These are phyloP conservation scores for Nothophoma quercina DNA, from an alignment of 2,329 filamentous ascomycete genomes.

Conservation along the genomic window DNA sequence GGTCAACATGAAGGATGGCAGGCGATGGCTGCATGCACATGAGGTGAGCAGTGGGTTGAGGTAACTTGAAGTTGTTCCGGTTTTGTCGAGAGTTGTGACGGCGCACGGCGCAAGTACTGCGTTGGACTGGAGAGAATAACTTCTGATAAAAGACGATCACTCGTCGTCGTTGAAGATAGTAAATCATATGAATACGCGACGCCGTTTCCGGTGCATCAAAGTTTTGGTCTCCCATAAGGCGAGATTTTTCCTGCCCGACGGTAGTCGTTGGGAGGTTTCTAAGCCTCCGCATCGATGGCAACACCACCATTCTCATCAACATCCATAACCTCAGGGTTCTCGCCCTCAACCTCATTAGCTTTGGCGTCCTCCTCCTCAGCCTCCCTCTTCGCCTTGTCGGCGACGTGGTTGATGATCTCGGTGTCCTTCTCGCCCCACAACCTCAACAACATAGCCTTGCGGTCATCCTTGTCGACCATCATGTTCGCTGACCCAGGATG, in stretches of 20 bases:
- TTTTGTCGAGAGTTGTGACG: neutral
- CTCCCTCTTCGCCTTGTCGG: slow-evolving; percentile 42
- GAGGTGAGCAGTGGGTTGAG: neutral
- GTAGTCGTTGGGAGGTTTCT: neutral
- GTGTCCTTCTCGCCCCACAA: slow-evolving; percentile 90
- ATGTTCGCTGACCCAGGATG: slow-evolving; percentile 91
- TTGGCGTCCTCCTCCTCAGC: slow-evolving; percentile 23
- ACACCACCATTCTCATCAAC: slow-evolving; percentile 20
- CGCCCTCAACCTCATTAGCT: slow-evolving; percentile 24
- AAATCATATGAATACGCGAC: too few species aligned
- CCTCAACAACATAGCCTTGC: slow-evolving; percentile 86
- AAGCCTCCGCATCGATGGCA: slow-evolving; percentile 9
- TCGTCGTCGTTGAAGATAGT: too few species aligned
- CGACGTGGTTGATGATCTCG: slow-evolving; percentile 62
- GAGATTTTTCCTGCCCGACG: too few species aligned
- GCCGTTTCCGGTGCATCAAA: too few species aligned
- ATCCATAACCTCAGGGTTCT: slow-evolving; percentile 21
- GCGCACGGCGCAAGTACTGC: neutral
- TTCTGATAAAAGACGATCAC: too few species aligned
- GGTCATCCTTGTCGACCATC: slow-evolving; percentile 98
- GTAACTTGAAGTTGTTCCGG: neutral
- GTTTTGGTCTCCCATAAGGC: too few species aligned
- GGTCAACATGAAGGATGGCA: slow-evolving; percentile 8
- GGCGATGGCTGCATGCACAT: neutral
- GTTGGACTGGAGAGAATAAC: too few species aligned